phyloP scores from a whole-genome alignment of 2,329 filamentous ascomycete species.

The Clarireedia monteithiana region DNA sequence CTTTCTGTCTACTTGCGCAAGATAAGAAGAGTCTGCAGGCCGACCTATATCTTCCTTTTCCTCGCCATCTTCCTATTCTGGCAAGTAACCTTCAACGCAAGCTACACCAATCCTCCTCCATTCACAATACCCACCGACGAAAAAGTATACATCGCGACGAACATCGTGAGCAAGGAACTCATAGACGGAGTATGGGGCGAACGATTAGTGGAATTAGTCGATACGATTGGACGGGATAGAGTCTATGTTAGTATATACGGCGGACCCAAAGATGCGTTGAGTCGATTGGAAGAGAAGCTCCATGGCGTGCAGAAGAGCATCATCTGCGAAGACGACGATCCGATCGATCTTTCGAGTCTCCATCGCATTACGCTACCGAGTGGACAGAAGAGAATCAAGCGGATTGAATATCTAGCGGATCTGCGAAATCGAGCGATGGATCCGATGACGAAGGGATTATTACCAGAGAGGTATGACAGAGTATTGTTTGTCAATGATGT shows the following conservation, averaged over 20 bases:
- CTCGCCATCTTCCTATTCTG: slow-evolving; percentile 18
- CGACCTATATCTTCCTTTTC: slow-evolving; percentile 19
- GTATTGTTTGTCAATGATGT: slow-evolving; percentile 64
- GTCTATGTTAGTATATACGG: slow-evolving; percentile 68
- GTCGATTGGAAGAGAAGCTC: slow-evolving; percentile 40
- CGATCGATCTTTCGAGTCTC: slow-evolving; percentile 46
- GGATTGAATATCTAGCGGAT: slow-evolving; percentile 66
- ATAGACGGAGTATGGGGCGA: slow-evolving; percentile 57
- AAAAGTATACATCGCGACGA: slow-evolving; percentile 67
- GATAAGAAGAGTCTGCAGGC: slow-evolving; percentile 16
- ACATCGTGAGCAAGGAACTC: slow-evolving; percentile 60
- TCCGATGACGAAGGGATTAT: slow-evolving; percentile 44
- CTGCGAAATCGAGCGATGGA: slow-evolving; percentile 63
- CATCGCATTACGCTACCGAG: slow-evolving; percentile 54
- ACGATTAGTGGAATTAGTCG: slow-evolving; percentile 51
- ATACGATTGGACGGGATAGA: slow-evolving; percentile 58
- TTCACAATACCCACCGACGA: slow-evolving; percentile 43
- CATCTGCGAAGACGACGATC: slow-evolving; percentile 46
- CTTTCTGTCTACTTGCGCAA: slow-evolving; percentile 12
- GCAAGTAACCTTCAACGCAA: slow-evolving; percentile 33
- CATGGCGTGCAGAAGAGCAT: slow-evolving; percentile 35
- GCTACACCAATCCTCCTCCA: slow-evolving; percentile 34
- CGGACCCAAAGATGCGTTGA: slow-evolving; percentile 46
- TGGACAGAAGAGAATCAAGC: slow-evolving; percentile 56
- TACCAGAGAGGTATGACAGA: slow-evolving; percentile 42